These are phyloP conservation scores for Blastobotrys arbuscula DNA, from an alignment of 1,139 yeast species.

Conservation along the genomic window DNA sequence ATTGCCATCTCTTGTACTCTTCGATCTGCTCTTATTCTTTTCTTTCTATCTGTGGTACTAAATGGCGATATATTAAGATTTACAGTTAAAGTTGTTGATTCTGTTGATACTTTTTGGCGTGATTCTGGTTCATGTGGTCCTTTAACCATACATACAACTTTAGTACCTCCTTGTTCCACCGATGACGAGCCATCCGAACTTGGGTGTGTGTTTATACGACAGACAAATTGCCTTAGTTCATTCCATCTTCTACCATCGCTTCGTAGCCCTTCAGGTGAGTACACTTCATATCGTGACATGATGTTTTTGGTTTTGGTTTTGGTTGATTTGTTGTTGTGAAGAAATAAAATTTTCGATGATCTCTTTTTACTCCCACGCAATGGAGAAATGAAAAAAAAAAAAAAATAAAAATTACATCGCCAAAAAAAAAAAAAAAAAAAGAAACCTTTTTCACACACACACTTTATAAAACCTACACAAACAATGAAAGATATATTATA, in stretches of 20 bases:
- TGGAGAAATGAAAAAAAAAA: background rate
- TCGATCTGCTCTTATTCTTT: constrained; percentile 39
- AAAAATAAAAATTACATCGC: background rate
- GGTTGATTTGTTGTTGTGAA: constrained; percentile 1
- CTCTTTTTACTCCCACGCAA: background rate
- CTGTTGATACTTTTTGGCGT: constrained; percentile 39
- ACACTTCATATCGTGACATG: constrained; percentile 52
- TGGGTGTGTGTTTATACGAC: constrained; percentile 83
- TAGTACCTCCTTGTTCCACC: constrained; percentile 89
- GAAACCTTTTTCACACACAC: background rate
- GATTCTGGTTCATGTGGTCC: constrained; percentile 85
- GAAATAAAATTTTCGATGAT: background rate
- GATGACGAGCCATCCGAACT: constrained; percentile 89
- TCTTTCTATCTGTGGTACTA: constrained; percentile 71
- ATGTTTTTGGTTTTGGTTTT: background rate
- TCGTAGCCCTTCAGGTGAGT: constrained; percentile 90
- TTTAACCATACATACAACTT: constrained; percentile 74
- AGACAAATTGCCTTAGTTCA: constrained; percentile 75
- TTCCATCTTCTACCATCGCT: constrained; percentile 94
- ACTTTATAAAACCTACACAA: constrained; percentile 1
- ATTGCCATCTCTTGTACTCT: constrained; percentile 73
- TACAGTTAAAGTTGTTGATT: constrained; percentile 54
- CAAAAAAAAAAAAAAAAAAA: background rate
- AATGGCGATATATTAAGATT: constrained; percentile 73
- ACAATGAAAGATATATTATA: constrained; percentile 39